Conservation (phyloP, 2,329 filamentous ascomycete genomes). For the Fusarium pseudonygamai region DNA sequence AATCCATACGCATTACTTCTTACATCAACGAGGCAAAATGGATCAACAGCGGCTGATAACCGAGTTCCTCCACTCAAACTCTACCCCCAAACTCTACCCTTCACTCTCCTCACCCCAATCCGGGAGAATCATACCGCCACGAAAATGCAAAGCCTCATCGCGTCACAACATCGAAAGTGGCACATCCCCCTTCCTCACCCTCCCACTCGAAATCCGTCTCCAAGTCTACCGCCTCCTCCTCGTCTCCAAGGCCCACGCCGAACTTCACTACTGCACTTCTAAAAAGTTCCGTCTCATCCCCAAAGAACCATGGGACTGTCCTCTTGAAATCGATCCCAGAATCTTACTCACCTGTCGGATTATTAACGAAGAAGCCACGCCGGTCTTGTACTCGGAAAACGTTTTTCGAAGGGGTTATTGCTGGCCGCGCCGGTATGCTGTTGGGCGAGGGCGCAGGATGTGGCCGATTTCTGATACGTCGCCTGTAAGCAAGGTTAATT, state of each 20-base stretch:
- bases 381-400: slow-evolving; percentile 16
- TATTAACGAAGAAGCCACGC: slow-evolving; percentile 12
- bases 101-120: not conserved
- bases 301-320: not conserved
- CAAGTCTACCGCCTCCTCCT: slow-evolving; percentile 21
- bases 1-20: accelerated
- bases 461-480: slow-evolving; percentile 1
- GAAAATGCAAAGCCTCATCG: not conserved
- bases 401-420: not conserved
- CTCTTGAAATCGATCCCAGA: not conserved
- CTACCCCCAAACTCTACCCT: not conserved
- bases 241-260: not conserved
- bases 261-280: not conserved
- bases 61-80: not conserved
- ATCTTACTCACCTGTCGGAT: slow-evolving; percentile 9
- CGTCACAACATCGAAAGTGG: not conserved
- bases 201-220: slow-evolving; percentile 19
- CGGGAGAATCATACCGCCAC: not conserved
- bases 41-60: not conserved
- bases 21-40: accelerated
- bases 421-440: not conserved
- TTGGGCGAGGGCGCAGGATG: not conserved
- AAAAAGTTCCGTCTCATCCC: slow-evolving; percentile 5
- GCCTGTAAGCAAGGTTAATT: not conserved
- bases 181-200: not conserved